Evolutionary conservation across 208 protist species (phyloP), one percentile per base, ranked within the genome.

Genomic region (Endotrypanum monterogeii): DNA sequence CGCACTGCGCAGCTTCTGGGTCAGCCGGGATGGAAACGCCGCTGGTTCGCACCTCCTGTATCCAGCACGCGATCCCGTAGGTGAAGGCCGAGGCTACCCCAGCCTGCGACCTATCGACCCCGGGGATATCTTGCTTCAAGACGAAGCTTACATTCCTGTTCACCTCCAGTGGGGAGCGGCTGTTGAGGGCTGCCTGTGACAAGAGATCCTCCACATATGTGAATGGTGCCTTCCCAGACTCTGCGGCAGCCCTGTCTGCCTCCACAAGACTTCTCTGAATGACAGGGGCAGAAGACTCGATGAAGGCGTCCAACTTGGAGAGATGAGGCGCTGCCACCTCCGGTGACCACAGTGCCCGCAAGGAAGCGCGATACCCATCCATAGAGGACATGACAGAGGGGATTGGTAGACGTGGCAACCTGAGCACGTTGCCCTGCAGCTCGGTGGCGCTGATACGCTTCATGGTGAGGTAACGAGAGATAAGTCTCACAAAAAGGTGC

Each of bases 401-500:
- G 51, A 98, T 87, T 1, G 92, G 89, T 50, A 96, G 81, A 1
- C 94, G 86, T 12, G 87, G 92, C 32, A 98, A 74, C 52, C 83
- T 67, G 56, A 96, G 86, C 46, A 93, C 88, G 72, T 97, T 97
- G 63, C 82, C 70, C 25, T 84, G 68, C 16, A 92, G 76, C 71
- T 94, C 86, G 39, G 76, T 75, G 37, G 83, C 70, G 23, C 68
- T 51, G 63, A 93, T 89, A 46, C 84, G 86, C 83, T 88, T 90
- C 90, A 94, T 94, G 16, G 54, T 48, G 41, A 51, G 23, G 62
- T 48, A 14, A 11, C 5, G 54, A 57, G 7, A 28, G n/a, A 32
- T 7, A 57, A 57, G 12, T 0, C 23, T 25, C 23, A 20, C 16
- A 57, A 28, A 57, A 57, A 28, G 6, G 23, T 32, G 1, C 54